phyloP scores from a whole-genome alignment of 2,329 filamentous ascomycete genomes.

The Colletotrichum salicis region DNA sequence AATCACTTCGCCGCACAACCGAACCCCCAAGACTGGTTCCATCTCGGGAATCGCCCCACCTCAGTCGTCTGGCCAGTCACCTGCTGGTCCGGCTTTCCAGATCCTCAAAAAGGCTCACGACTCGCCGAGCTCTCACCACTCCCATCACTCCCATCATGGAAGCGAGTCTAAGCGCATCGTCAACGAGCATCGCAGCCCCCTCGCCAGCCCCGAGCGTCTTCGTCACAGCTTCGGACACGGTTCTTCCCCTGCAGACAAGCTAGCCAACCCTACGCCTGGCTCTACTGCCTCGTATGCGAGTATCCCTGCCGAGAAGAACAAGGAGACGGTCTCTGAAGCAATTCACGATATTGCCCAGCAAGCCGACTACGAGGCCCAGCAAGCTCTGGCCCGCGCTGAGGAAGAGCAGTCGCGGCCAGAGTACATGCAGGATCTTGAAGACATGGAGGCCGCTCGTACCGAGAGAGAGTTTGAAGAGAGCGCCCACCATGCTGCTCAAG shows the following conservation, averaged over 20 bases:
- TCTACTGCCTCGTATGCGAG: conserved; percentile 34
- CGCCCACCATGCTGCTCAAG: conserved; percentile 57
- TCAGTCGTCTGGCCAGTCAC: conserved; percentile 42
- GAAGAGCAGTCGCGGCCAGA: conserved; percentile 71
- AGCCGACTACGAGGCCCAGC: conserved; percentile 67
- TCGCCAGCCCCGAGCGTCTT: conserved; percentile 57
- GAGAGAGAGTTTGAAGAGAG: conserved; percentile 64
- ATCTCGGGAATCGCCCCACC: conserved; percentile 44
- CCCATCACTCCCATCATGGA: conserved; percentile 43
- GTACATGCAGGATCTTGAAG: conserved; percentile 60
- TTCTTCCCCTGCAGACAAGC: conserved; percentile 40
- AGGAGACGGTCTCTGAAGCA: conserved; percentile 77
- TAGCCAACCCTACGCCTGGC: conserved; percentile 35
- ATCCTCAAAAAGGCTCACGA: conserved; percentile 61
- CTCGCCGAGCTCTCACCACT: conserved; percentile 46
- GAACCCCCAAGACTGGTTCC: conserved; percentile 53
- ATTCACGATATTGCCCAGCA: conserved; percentile 71
- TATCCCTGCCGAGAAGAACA: conserved; percentile 47
- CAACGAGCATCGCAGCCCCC: conserved; percentile 53
- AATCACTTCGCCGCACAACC: conserved; percentile 53
- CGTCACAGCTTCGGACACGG: conserved; percentile 49
- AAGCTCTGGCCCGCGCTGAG: conserved; percentile 69
- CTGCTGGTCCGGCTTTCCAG: conserved; percentile 54
- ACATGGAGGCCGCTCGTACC: conserved; percentile 62
- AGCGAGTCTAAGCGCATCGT: conserved; percentile 53